A percentile compares a stretch with the other conserved stretches of the same genome.
These are phyloP conservation scores for Mortierella sp. DNA, from an alignment of 371 early-diverging fungal species.

Conservation along the genomic window DNA sequence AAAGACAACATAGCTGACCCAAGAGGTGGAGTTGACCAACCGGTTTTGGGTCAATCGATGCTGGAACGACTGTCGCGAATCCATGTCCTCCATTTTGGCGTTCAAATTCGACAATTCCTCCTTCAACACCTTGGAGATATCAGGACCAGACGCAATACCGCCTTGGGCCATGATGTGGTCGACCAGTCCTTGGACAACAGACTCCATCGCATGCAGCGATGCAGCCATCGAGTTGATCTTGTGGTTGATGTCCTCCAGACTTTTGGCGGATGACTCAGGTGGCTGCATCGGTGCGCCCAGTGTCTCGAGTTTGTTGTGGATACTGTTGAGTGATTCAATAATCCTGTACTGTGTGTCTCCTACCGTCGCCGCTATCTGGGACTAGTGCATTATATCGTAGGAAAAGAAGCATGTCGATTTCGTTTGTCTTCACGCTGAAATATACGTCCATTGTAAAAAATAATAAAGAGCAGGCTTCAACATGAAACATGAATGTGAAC, in stretches of 20 bases:
- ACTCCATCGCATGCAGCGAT: conserved; percentile 87
- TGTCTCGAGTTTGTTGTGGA: conserved; percentile 70
- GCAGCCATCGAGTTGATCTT: conserved; percentile 67
- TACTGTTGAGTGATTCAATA: conserved; percentile 73
- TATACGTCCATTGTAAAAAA: background rate
- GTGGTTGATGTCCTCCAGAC: conserved; percentile 33
- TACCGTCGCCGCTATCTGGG: conserved; percentile 53
- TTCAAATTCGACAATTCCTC: conserved; percentile 42
- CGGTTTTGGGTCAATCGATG: conserved; percentile 42
- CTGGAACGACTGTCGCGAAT: conserved; percentile 38
- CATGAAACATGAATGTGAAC: background rate
- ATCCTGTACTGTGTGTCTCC: conserved; percentile 78
- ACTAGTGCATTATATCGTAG: background rate
- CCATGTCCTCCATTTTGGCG: conserved; percentile 56
- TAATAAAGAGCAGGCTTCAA: background rate
- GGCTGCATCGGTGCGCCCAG: conserved; percentile 65
- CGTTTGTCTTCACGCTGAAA: background rate
- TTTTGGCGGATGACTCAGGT: conserved; percentile 33
- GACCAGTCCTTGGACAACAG: conserved; percentile 76
- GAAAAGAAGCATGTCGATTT: background rate
- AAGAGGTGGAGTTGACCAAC: conserved; percentile 38
- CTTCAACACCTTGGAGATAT: conserved; percentile 44
- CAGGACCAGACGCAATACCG: background rate
- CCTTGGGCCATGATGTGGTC: conserved; percentile 61
- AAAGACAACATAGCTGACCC: conserved; percentile 42